These are phyloP conservation scores for Arthromyces matolae DNA, from an alignment of 768 basidiomycete species.

Conservation along the genomic window DNA sequence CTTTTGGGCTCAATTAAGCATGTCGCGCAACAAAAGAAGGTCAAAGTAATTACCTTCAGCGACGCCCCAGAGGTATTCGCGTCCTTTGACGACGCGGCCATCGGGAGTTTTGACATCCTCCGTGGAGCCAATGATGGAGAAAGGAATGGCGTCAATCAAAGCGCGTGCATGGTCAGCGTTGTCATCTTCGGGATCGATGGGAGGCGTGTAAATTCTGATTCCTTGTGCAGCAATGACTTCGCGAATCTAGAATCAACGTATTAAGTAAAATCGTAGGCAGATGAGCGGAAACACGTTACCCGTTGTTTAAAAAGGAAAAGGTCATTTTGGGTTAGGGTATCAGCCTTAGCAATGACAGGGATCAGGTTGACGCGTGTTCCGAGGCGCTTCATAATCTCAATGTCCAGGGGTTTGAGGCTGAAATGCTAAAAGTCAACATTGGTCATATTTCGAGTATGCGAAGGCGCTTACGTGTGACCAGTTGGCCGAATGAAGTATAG, in stretches of 20 bases:
- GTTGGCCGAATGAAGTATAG: constrained; percentile 96
- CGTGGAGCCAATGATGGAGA: constrained; percentile 97
- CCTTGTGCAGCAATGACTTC: constrained; percentile 88
- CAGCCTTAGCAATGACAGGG: constrained; percentile 96
- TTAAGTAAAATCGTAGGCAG: constrained; percentile 4
- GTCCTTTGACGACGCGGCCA: constrained; percentile 91
- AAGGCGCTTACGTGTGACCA: constrained; percentile 81
- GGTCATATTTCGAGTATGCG: background rate
- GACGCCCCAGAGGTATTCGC: constrained; percentile 99
- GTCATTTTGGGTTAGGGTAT: constrained; percentile 94
- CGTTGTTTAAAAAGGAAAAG: constrained; percentile 89
- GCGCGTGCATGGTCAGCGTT: constrained; percentile 85
- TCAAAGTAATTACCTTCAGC: constrained; percentile 71
- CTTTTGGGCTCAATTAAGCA: constrained; percentile 34
- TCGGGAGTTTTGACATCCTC: constrained; percentile 91
- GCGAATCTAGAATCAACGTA: constrained; percentile 55
- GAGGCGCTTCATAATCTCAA: constrained; percentile 99
- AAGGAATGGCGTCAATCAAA: constrained; percentile 90
- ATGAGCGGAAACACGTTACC: constrained; percentile 36
- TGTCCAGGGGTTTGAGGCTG: constrained; percentile 94
- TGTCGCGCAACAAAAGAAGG: background rate
- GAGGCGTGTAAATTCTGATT: constrained; percentile 93
- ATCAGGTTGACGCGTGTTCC: constrained; percentile 98
- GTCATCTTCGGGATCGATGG: constrained; percentile 84
- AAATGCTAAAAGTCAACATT: background rate